These are phyloP conservation scores for Elaphomyces granulatus DNA, from an alignment of 495 filamentous ascomycete species.

Conservation along the genomic window DNA sequence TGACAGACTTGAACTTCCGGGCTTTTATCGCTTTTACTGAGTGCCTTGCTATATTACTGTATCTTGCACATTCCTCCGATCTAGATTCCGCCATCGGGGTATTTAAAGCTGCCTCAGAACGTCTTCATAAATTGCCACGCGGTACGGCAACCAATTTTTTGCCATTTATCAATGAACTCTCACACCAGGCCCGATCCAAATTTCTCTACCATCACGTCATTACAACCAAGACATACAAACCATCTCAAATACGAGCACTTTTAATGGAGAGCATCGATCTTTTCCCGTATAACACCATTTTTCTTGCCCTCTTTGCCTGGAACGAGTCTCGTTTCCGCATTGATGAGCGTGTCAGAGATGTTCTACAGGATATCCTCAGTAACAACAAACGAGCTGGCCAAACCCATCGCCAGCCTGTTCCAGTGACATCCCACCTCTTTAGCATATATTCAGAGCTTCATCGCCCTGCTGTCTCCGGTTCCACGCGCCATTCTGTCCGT, in stretches of 20 bases:
- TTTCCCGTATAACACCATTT: constrained; percentile 68
- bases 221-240: constrained; percentile 44
- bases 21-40: constrained; percentile 42
- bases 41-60: constrained; percentile 46
- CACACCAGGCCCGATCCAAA: constrained; percentile 52
- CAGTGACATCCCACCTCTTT: constrained; percentile 41
- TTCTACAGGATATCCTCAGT: constrained; percentile 36
- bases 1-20: constrained; percentile 31
- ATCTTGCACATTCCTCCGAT: constrained; percentile 33
- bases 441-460: constrained; percentile 50
- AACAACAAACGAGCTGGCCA: constrained; percentile 2
- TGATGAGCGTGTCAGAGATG: constrained; percentile 53
- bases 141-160: constrained; percentile 22
- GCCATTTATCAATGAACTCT: constrained; percentile 31
- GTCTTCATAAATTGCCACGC: constrained; percentile 21
- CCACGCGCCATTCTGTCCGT: constrained; percentile 45
- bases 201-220: constrained; percentile 54
- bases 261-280: constrained; percentile 41
- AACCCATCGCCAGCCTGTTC: constrained; percentile 29
- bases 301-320: constrained; percentile 58
- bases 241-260: constrained; percentile 42
- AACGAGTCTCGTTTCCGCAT: constrained; percentile 53
- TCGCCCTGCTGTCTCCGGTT: constrained; percentile 26
- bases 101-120: constrained; percentile 33
- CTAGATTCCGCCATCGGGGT: constrained; percentile 29